Base-by-base conservation (phyloP, 352 stramenopile species). In the Pythium insidiosum region DNA sequence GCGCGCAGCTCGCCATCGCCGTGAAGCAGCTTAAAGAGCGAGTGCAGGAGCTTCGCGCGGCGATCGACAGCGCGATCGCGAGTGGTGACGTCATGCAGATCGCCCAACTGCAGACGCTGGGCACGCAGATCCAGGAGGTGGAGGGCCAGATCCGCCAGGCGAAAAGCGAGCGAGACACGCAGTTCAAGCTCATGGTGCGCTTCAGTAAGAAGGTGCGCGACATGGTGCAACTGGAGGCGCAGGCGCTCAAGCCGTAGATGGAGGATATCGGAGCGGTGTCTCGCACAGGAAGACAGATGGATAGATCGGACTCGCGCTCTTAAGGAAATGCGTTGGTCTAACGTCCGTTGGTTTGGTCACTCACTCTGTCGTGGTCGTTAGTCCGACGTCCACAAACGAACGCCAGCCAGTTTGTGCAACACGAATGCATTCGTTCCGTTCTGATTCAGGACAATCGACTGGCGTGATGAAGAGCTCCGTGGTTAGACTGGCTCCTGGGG, bases 171-270 rank as follows among this genome's bases (percentile, higher is more conserved):
- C 67, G 73, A 9, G 65, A 78, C 53, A 63, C 56, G 38, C 67
- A 85, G 55, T 79, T 85, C 34, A 59, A 66, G 22, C 65, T 78
- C 53, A 82, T 85, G 68, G 71, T 78, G 43, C 68, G 79, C 60
- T 85, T 73, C 57, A 80, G 64, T 49, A 38, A 53, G 16, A 43
- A 53, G 10, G 41, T 84, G 18, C 63, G 68, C 44, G 48, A 62
- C 15, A 30, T 22, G 5, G 44, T 62, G 23, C 18, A 47, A 9
- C n/a, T 21, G 12, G 50, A 49, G 18, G 19, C 16, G 39, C 21
- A 9, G 43, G 41, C 35, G 11, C 1, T 21, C 38, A 12, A 41
- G 38, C 20, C 47, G 20, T 21, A 38, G 21, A 13, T 23, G 9
- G 1, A 10, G 19, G n/a, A n/a, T n/a, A n/a, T n/a, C n/a, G 9